Conservation (phyloP, 1,284 basidiomycete genomes). For the Naganishia sp. region DNA sequence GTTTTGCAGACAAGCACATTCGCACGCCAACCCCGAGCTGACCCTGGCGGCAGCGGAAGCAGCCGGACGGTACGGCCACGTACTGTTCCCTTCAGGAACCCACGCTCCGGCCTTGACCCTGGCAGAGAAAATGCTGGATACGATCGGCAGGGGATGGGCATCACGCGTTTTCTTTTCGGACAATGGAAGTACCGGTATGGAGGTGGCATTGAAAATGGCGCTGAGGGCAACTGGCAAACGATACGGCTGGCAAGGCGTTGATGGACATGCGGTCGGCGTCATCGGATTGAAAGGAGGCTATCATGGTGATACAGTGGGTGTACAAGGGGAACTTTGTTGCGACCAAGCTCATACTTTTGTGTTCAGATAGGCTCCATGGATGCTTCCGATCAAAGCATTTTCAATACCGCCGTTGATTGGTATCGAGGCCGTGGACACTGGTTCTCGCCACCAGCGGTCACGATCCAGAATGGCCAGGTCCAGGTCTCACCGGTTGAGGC, state of each 20-base stretch:
- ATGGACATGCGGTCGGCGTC: constrained; percentile 65
- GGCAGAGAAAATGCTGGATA: constrained; percentile 47
- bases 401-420: constrained; percentile 85
- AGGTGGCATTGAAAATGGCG: constrained; percentile 96
- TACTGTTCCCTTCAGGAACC: constrained; percentile 88
- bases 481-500: constrained; percentile 61
- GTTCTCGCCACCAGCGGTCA: constrained; percentile 84
- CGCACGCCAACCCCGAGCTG: constrained; percentile 75
- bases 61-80: constrained; percentile 92
- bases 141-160: constrained; percentile 78
- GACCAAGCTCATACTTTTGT: neutral
- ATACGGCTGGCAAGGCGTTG: constrained; percentile 52
- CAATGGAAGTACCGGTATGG: constrained; percentile 93
- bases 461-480: constrained; percentile 65
- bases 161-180: constrained; percentile 88
- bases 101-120: constrained; percentile 75
- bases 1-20: constrained; percentile 67
- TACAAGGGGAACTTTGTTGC: neutral
- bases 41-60: constrained; percentile 84
- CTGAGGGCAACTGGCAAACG: constrained; percentile 68
- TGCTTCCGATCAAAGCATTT: constrained; percentile 82
- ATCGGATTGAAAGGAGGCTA: constrained; percentile 91
- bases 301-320: constrained; percentile 80
- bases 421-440: constrained; percentile 89
- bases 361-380: constrained; percentile 89